Conservation (phyloP, 768 basidiomycete genomes). For the Leccinellum rugosiceps region DNA sequence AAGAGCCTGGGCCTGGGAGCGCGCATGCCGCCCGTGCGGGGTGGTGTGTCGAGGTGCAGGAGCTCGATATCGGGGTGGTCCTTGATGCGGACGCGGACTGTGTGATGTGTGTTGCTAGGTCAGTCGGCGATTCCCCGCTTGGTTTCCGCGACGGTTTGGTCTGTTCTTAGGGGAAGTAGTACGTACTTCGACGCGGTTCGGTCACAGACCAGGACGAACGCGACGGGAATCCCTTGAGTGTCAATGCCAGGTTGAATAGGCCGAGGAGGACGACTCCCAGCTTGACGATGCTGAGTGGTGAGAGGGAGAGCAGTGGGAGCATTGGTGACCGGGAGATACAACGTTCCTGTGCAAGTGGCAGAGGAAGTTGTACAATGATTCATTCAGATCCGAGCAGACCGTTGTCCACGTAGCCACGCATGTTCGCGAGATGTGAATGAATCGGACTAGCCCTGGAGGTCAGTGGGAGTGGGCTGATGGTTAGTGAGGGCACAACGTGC, state of each 20-base stretch:
- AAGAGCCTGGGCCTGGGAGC: constrained; percentile 6
- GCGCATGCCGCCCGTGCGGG: background rate
- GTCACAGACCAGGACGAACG: background rate
- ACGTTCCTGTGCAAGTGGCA: no score
- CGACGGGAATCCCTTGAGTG: background rate
- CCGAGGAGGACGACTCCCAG: constrained; percentile 19
- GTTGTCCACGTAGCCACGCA: background rate
- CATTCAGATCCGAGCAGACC: background rate
- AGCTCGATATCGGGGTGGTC: constrained; percentile 8
- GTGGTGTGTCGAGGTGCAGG: constrained; percentile 14
- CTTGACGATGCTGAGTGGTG: constrained; percentile 21
- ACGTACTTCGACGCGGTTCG: constrained; percentile 16
- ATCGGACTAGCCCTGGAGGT: background rate
- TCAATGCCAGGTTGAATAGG: constrained; percentile 13
- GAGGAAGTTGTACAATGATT: background rate
- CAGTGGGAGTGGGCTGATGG: background rate
- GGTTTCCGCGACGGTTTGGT: background rate
- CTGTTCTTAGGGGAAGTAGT: background rate
- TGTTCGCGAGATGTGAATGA: background rate
- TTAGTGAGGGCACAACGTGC: background rate
- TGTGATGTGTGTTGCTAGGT: background rate
- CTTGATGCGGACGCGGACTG: constrained; percentile 16
- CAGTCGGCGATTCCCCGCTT: background rate
- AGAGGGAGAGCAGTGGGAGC: background rate
- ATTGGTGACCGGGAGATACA: no score